Conservation (phyloP, 331 rosid species). For the Malus hybrid region DNA sequence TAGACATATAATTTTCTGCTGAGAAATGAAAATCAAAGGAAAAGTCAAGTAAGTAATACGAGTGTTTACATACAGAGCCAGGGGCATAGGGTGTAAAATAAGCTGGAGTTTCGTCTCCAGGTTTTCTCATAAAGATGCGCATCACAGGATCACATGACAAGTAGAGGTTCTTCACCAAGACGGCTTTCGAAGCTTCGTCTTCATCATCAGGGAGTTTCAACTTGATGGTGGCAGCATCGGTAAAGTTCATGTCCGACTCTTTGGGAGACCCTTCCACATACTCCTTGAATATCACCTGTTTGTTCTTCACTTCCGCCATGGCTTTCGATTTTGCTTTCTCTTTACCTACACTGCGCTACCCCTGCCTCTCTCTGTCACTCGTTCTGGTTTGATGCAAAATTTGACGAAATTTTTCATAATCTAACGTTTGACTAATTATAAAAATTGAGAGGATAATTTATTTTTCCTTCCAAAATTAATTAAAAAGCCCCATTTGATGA, state of each 20-base stretch:
- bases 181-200: slow-evolving; percentile 6
- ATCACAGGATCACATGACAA: slow-evolving; percentile 33
- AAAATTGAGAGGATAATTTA: too few relatives aligned
- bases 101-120: neutral
- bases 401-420: too few relatives aligned
- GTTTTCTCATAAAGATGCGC: slow-evolving; percentile 17
- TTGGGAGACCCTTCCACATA: slow-evolving; percentile 18
- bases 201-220: slow-evolving; percentile 16
- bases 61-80: neutral
- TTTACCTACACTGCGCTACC: neutral
- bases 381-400: neutral
- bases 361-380: neutral
- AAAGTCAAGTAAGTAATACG: too few relatives aligned
- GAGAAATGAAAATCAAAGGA: neutral
- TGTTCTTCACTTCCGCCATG: slow-evolving; percentile 19
- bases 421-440: too few relatives aligned
- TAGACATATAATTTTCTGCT: neutral
- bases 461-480: too few relatives aligned
- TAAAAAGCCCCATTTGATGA: too few relatives aligned
- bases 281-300: slow-evolving; percentile 21
- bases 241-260: slow-evolving; percentile 23
- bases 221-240: neutral
- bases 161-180: slow-evolving; percentile 22
- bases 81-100: neutral
- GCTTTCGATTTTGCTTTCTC: neutral